Evolutionary conservation across 352 stramenopile genomes (phyloP), one percentile per base, ranked within the genome.

Genomic region (Globisporangium mamillatum): DNA sequence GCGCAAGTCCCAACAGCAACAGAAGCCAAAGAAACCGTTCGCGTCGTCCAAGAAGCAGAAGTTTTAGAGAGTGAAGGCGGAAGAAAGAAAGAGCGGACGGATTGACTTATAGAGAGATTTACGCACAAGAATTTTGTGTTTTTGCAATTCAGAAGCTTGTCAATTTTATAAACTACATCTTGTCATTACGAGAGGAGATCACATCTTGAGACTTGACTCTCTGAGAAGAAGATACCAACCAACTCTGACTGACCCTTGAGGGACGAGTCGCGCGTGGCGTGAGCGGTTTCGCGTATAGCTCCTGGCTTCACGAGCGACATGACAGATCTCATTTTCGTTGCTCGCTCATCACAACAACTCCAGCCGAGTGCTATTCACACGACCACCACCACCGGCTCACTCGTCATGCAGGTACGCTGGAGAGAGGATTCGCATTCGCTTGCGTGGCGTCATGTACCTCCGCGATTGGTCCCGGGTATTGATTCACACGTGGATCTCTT

Each of bases 1-100:
- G 75, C 84, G 87, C 64, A 94, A 94, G 76, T 78, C 81, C 27
- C 62, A 85, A 52, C 62, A 85, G 50, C 70, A 82, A 75, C 80
- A 82, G 64, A 63, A 70, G 59, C 44, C 62, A 54, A 90, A 89
- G 71, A 87, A 82, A 58, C 32, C 50, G 29, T 62, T 62, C n/a
- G 38, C 59, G 36, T 22, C 58, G 56, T 62, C 76, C 25, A 91
- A 88, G 70, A 82, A 88, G 68, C 79, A 67, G 59, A 80, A 77
- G 58, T 69, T 71, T 46, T 84, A 72, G 63, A 41, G 18, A 20
- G 20, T 62, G 9, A 44, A 18, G 24, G 4, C 3, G 4, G 12
- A n/a, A 16, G 22, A 36, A 41, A 20, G 24, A 20, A 64, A 44
- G 36, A 46, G 38, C 38, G 12, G 12, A 32, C 29, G 29, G 29